Evolutionary conservation across 2,329 filamentous ascomycete genomes (phyloP).

Genomic region (Alternaria triticimaculans): DNA sequence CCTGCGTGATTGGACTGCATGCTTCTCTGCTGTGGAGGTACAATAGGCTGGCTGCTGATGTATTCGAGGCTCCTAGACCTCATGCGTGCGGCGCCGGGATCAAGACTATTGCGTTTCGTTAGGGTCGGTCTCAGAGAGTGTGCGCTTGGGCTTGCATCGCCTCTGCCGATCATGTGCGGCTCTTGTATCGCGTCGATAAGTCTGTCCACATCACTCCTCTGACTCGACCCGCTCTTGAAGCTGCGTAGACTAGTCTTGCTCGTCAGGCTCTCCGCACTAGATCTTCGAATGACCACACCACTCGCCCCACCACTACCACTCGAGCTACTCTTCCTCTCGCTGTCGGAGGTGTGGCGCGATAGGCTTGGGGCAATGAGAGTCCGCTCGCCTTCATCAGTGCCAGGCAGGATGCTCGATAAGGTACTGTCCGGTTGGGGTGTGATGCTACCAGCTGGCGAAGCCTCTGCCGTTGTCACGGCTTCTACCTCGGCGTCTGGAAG

Average conservation of each 20-base stretch:
- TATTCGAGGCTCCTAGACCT: constrained; percentile 40
- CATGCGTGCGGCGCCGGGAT: constrained; percentile 9
- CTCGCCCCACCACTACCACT: background rate
- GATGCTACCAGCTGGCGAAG: constrained; percentile 26
- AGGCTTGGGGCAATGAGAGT: constrained; percentile 60
- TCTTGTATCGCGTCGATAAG: constrained; percentile 75
- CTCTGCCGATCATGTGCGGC: constrained; percentile 51
- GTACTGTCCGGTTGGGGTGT: constrained; percentile 27
- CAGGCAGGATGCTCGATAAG: background rate
- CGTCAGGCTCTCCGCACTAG: constrained; percentile 53
- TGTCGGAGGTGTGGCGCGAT: constrained; percentile 30
- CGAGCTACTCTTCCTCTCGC: background rate
- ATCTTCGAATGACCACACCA: constrained; percentile 20
- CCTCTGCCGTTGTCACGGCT: background rate
- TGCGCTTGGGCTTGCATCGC: constrained; percentile 26
- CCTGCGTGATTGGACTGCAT: constrained; percentile 56
- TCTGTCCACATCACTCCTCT: constrained; percentile 69
- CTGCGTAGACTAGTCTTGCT: constrained; percentile 60
- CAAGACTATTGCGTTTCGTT: constrained; percentile 38
- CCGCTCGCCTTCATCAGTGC: constrained; percentile 59
- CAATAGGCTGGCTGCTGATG: constrained; percentile 9
- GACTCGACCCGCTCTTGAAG: constrained; percentile 55
- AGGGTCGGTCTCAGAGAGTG: constrained; percentile 33
- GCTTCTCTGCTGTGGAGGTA: constrained; percentile 39
- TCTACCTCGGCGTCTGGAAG: constrained; percentile 57